Conservation (phyloP, 2,329 filamentous ascomycete genomes). For the Botrytis paeoniae region DNA sequence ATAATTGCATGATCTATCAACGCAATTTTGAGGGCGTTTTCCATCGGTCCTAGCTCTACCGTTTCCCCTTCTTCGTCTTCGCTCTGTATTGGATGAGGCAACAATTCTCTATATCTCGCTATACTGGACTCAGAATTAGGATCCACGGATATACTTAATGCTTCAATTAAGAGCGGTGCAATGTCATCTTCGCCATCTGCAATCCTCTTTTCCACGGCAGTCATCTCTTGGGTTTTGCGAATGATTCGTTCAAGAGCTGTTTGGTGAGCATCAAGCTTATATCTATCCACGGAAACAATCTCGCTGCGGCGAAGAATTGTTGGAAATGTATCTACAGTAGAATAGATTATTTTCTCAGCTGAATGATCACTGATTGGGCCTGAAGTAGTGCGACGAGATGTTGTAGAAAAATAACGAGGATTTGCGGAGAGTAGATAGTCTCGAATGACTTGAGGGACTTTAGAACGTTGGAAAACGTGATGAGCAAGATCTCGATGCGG, state of each 20-base stretch:
- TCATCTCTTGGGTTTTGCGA: slow-evolving; percentile 85
- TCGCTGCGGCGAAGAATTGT: slow-evolving; percentile 88
- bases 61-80: slow-evolving; percentile 46
- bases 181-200: slow-evolving; percentile 69
- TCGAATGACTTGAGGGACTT: slow-evolving; percentile 77
- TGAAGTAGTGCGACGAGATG: slow-evolving; percentile 65
- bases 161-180: slow-evolving; percentile 67
- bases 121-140: slow-evolving; percentile 72
- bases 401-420: slow-evolving; percentile 75
- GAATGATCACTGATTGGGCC: slow-evolving; percentile 70
- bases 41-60: slow-evolving; percentile 55
- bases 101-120: slow-evolving; percentile 69
- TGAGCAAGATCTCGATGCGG: slow-evolving; percentile 79
- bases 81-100: slow-evolving; percentile 50
- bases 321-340: slow-evolving; percentile 81
- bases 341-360: slow-evolving; percentile 81
- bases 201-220: slow-evolving; percentile 70
- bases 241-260: slow-evolving; percentile 89
- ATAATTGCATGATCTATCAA: slow-evolving; percentile 86
- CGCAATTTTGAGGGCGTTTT: slow-evolving; percentile 78
- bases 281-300: slow-evolving; percentile 65
- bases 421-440: slow-evolving; percentile 80
- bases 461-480: slow-evolving; percentile 82
- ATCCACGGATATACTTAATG: slow-evolving; percentile 74
- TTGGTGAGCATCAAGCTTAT: slow-evolving; percentile 68